Percentiles rank a stretch among this genome's conserved stretches.
Evolutionary conservation across 2,329 filamentous ascomycete genomes (phyloP).

Genomic region (Ceratocystiopsis sp.): DNA sequence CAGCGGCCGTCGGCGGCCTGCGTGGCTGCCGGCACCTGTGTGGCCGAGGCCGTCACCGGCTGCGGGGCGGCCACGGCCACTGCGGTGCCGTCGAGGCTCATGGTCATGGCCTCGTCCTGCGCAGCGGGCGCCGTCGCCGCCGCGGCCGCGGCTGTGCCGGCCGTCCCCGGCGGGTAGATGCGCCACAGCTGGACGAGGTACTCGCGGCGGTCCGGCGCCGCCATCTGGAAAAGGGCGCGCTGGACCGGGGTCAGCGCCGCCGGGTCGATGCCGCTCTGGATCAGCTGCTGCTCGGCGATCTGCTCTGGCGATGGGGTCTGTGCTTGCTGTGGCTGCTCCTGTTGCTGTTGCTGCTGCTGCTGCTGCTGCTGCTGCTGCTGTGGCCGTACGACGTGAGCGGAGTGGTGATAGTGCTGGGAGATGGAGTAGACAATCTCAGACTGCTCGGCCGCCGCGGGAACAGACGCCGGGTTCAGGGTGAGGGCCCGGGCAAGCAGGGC

Average conservation of each 20-base stretch:
- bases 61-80: conserved; percentile 10
- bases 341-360: conserved; percentile 30
- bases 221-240: conserved; percentile 60
- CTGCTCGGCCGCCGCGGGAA: conserved; percentile 15
- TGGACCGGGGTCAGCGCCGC: conserved; percentile 54
- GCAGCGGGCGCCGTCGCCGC: conserved; percentile 18
- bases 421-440: conserved; percentile 49
- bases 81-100: conserved; percentile 32
- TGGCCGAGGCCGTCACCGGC: conserved; percentile 16
- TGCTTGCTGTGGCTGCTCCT: conserved; percentile 33
- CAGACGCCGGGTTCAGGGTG: conserved; percentile 34
- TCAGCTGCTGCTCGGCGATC: conserved; percentile 40
- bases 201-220: conserved; percentile 52
- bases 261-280: conserved; percentile 53
- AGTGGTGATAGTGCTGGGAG: conserved; percentile 73
- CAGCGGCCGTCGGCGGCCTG: conserved; percentile 38
- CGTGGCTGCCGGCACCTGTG: conserved; percentile 28
- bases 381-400: conserved; percentile 43
- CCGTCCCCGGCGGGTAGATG: conserved; percentile 53
- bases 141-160: conserved; percentile 26
- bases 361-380: conserved; percentile 18
- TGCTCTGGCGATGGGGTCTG: conserved; percentile 24
- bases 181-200: conserved; percentile 74
- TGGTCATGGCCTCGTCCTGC: conserved; percentile 6
- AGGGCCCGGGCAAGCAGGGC: conserved; percentile 63